These are phyloP conservation scores for Russula sp. DNA, from an alignment of 768 basidiomycete genomes.

Conservation along the genomic window DNA sequence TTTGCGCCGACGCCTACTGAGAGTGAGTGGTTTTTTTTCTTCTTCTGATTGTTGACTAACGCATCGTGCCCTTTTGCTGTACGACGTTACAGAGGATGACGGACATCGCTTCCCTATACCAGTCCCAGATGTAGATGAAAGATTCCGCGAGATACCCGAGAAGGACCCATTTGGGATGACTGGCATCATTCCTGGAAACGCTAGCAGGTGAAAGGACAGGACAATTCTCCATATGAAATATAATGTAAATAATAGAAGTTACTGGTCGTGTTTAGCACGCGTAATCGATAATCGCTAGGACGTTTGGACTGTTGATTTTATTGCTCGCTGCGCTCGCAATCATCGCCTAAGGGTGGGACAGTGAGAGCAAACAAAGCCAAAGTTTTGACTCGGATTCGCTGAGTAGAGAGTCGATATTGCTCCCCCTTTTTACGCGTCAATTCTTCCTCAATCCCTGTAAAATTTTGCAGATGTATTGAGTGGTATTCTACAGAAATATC, in stretches of 20 bases:
- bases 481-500: no score
- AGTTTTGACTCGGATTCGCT: no score
- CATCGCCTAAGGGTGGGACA: no score
- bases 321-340: no score
- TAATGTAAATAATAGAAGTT: conserved; percentile 5
- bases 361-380: no score
- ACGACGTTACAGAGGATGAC: conserved; percentile 16
- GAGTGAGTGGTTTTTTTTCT: conserved; percentile 17
- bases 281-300: background rate
- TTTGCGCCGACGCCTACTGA: conserved; percentile 29
- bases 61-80: background rate
- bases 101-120: conserved; percentile 29
- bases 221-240: no score
- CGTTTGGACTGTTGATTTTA: background rate
- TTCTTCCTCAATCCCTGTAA: no score
- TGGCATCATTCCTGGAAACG: conserved; percentile 5
- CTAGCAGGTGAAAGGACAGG: background rate
- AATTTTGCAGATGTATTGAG: no score
- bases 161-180: conserved; percentile 9
- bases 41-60: background rate
- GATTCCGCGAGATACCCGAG: conserved; percentile 22
- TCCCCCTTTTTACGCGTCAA: no score
- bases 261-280: background rate
- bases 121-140: conserved; percentile 25
- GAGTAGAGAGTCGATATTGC: no score